Evolutionary conservation across 768 basidiomycete genomes (phyloP).

Genomic region (Russula brevipes): DNA sequence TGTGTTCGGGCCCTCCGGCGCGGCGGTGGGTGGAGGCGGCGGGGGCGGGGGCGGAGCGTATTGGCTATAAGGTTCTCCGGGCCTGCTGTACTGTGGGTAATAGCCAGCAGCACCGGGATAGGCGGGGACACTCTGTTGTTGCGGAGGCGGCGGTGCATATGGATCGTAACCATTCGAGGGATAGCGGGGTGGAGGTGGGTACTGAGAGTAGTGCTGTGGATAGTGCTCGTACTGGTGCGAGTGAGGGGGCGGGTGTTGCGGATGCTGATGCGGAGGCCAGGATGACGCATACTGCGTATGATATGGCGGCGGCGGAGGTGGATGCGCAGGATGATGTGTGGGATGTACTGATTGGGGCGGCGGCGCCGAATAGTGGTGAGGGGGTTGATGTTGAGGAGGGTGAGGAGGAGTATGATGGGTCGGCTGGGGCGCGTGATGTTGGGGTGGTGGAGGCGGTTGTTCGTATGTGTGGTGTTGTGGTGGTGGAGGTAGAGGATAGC

Average conservation of each 20-base stretch:
- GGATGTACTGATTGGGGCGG: constrained; percentile 23
- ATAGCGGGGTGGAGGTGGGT: constrained; percentile 20
- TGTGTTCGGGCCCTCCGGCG: constrained; percentile 11
- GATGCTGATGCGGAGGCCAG: constrained; percentile 20
- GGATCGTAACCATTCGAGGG: constrained; percentile 14
- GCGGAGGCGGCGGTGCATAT: constrained; percentile 22
- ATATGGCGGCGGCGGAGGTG: constrained; percentile 18
- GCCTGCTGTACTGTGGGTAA: constrained; percentile 16
- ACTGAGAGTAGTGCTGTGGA: constrained; percentile 17
- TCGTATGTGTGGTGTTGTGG: constrained; percentile 17
- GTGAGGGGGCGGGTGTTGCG: constrained; percentile 14
- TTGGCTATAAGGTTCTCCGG: constrained; percentile 11
- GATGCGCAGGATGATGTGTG: constrained; percentile 17
- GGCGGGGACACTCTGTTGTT: constrained; percentile 17
- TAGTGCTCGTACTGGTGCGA: constrained; percentile 22
- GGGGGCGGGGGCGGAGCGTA: constrained; percentile 19
- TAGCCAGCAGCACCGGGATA: constrained; percentile 10
- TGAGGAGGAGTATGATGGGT: constrained; percentile 16
- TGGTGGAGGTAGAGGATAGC: constrained; percentile 12
- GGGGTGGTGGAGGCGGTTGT: constrained; percentile 18
- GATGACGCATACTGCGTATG: constrained; percentile 17
- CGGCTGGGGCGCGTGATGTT: constrained; percentile 18
- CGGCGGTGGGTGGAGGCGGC: constrained; percentile 11
- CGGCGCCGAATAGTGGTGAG: constrained; percentile 18
- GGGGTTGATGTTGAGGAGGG: constrained; percentile 20